Base-by-base conservation (phyloP, 129 eudicot species). In the Heracleum sosnowskyi region DNA sequence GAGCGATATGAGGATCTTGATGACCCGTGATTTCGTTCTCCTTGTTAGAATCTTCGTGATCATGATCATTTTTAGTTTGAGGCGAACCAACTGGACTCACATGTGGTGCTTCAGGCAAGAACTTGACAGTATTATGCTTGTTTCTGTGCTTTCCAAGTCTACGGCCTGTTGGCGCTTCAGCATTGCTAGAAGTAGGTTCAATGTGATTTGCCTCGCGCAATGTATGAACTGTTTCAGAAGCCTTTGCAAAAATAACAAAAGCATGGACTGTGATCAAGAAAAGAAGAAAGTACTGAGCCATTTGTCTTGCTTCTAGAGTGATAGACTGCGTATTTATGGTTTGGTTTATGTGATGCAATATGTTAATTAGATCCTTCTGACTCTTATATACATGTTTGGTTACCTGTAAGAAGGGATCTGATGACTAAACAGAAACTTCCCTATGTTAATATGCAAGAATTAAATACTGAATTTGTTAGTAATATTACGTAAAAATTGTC, bases 371-470 rank as follows among this genome's bases (percentile, higher is more conserved):
- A 22, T 72, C 34, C 49, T 24, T 72, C 45, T 22, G 47, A 72
- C 51, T 24, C 49, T 24, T 72, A 40, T 41, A n/a, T 63, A 18
- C 37, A 51, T 73, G 53, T 37, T 45, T 69, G 73, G 76, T 69
- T 24, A 60, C 76, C 51, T 34, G 37, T 36, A 79, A 36, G 47
- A 81, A 79, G 75, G 70, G 60, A 77, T 51, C 46, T 55, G 24
- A 29, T 26, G 41, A 69, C 34, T 35, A 36, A 49, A n/a, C 24
- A 73, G 85, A 84, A 88, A 53, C 28, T 81, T 80, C 86, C 82
- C 68, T 53, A 39, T 69, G 79, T 33, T 70, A 28, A 17, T 53
- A 11, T 73, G 33, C 77, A 11, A 44, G 3, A 10, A 39, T 72
- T 11, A 17, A 36, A n/a, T 11, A 73, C 47, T 33, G 24, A 73